A percentile compares a stretch with the other conserved stretches of the same genome.
Conservation (phyloP, 2,329 filamentous ascomycete species). For the Coniochaeta ligniaria region DNA sequence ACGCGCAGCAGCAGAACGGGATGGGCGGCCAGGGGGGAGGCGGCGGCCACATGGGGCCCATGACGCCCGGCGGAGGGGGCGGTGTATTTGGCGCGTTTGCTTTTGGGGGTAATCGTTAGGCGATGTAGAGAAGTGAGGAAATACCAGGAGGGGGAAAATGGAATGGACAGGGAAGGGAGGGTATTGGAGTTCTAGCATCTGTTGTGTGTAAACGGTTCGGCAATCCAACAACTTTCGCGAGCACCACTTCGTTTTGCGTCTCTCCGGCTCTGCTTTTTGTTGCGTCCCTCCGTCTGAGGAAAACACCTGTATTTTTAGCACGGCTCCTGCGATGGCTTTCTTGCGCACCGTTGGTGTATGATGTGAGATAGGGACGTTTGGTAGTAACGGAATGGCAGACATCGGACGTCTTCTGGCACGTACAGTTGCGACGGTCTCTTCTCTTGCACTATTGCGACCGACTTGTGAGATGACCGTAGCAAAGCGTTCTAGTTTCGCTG, state of each 20-base stretch:
- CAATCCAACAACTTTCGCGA: not conserved
- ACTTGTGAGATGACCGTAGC: not conserved
- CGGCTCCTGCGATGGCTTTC: not conserved
- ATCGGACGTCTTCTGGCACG: not conserved
- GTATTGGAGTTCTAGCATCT: not conserved
- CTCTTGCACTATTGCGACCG: not conserved
- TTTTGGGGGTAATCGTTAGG: slow-evolving; percentile 25
- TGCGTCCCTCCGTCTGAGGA: not conserved
- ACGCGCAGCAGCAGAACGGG: slow-evolving; percentile 38
- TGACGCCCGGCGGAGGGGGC: slow-evolving; percentile 71
- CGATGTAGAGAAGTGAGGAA: not conserved
- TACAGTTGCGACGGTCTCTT: no score
- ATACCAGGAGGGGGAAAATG: not conserved
- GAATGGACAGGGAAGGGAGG: not conserved
- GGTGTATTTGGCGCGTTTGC: slow-evolving; percentile 71
- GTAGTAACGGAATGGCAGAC: not conserved
- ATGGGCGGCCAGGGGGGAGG: slow-evolving; percentile 26
- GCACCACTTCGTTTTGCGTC: no score
- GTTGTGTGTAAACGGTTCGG: not conserved
- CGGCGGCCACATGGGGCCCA: slow-evolving; percentile 49
- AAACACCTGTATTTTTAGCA: not conserved
- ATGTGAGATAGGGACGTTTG: not conserved
- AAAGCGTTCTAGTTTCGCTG: not conserved
- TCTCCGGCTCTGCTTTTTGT: not conserved
- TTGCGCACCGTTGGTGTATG: not conserved